These are phyloP conservation scores for Panicum virgatum DNA, from an alignment of 202 grass and related monocot genomes.

Conservation along the genomic window DNA sequence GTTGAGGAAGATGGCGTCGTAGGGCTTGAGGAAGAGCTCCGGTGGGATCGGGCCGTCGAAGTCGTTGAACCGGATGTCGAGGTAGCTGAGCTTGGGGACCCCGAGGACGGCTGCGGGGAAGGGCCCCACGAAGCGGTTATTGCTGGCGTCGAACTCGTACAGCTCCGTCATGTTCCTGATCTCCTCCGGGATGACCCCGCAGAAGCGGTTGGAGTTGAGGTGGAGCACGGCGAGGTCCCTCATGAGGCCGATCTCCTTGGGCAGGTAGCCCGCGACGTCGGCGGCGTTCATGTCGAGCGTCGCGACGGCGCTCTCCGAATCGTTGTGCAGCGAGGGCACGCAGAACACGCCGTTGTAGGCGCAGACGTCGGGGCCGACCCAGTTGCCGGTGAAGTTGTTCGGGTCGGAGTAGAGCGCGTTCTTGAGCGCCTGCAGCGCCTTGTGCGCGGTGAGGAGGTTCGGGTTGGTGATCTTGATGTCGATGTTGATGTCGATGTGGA, in stretches of 20 bases:
- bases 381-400: slow-evolving; percentile 70
- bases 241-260: slow-evolving; percentile 62
- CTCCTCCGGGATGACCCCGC: slow-evolving; percentile 64
- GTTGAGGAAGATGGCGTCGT: slow-evolving; percentile 81
- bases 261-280: slow-evolving; percentile 59
- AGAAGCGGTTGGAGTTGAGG: slow-evolving; percentile 83
- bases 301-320: slow-evolving; percentile 39
- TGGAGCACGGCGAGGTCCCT: slow-evolving; percentile 60
- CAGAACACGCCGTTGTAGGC: slow-evolving; percentile 65
- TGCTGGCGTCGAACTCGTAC: slow-evolving; percentile 69
- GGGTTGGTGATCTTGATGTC: slow-evolving; percentile 57
- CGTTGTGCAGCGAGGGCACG: slow-evolving; percentile 33
- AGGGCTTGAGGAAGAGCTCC: slow-evolving; percentile 61
- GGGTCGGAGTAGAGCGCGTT: slow-evolving; percentile 67
- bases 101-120: slow-evolving; percentile 49
- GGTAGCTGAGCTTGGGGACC: slow-evolving; percentile 49
- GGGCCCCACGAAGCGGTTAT: slow-evolving; percentile 66
- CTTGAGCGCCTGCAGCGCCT: slow-evolving; percentile 51
- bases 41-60: slow-evolving; percentile 66
- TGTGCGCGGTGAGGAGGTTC: slow-evolving; percentile 47
- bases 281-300: slow-evolving; percentile 63
- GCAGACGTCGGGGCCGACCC: slow-evolving; percentile 67
- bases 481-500: slow-evolving; percentile 46
- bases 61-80: slow-evolving; percentile 75
- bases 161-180: slow-evolving; percentile 48